phyloP scores from a whole-genome alignment of 768 basidiomycete species.

The Lactarius hatsudake region DNA sequence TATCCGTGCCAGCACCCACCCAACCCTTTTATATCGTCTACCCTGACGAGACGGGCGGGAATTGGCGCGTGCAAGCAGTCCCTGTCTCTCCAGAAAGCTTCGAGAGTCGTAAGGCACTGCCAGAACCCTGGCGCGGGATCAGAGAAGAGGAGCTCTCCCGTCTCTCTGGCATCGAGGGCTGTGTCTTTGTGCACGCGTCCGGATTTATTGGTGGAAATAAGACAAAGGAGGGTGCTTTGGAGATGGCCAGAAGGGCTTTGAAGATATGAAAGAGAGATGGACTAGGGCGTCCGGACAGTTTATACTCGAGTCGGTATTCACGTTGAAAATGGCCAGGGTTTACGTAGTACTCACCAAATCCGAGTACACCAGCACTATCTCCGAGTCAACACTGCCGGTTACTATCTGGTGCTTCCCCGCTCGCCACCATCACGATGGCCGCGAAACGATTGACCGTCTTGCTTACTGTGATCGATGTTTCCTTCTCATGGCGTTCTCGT shows the following conservation, averaged over 20 bases:
- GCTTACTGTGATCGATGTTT: conserved; percentile 38
- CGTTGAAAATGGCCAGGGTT: not conserved
- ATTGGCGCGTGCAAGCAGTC: conserved; percentile 94
- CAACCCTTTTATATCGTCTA: conserved; percentile 85
- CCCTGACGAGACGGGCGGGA: conserved; percentile 70
- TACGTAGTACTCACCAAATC: not conserved
- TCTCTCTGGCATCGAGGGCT: conserved; percentile 70
- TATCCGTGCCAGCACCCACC: conserved; percentile 42
- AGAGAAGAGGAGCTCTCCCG: conserved; percentile 79
- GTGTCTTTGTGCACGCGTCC: conserved; percentile 92
- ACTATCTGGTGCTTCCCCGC: not conserved
- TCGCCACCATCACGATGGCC: conserved; percentile 31
- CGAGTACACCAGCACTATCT: not conserved
- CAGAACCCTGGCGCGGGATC: conserved; percentile 90
- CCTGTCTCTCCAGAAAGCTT: conserved; percentile 81
- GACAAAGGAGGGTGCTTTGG: conserved; percentile 83
- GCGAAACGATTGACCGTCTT: conserved; percentile 36
- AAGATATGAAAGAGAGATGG: conserved; percentile 26
- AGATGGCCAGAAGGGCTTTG: conserved; percentile 72
- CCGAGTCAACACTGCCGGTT: not conserved
- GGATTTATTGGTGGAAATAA: conserved; percentile 97
- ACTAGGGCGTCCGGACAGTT: not conserved
- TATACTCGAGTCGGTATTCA: not conserved
- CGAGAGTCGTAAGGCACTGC: conserved; percentile 86
- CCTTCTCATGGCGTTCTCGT: not conserved